Evolutionary conservation across 129 eudicot genomes (phyloP).

Genomic region (Pseudognaphalium luteoalbum): DNA sequence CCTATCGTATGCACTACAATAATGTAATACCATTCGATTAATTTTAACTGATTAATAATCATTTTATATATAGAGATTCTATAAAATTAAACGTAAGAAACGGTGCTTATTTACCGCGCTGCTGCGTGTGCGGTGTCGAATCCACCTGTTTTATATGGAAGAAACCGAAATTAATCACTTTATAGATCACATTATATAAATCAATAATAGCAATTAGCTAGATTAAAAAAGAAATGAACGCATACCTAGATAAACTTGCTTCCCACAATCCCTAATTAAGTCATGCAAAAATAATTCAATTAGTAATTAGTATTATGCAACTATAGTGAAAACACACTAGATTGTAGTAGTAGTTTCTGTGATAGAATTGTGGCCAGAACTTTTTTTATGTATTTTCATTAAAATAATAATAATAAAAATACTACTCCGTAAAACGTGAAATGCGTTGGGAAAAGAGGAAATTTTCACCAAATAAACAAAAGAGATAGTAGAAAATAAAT

Average conservation of each 20-base stretch:
- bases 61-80: background rate
- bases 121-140: constrained; percentile 95
- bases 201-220: too few species aligned
- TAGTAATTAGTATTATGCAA: background rate
- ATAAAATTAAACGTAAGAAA: background rate
- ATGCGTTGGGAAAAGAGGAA: constrained; percentile 13
- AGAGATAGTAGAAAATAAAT: background rate
- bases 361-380: background rate
- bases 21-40: background rate
- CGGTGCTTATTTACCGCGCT: constrained; percentile 59
- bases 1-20: constrained; percentile 77
- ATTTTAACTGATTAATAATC: background rate
- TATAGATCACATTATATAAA: background rate
- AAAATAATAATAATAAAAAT: background rate
- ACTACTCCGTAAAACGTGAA: constrained; percentile 8
- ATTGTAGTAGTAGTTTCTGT: background rate
- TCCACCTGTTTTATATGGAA: constrained; percentile 56
- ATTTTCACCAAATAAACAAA: background rate
- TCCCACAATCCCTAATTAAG: constrained; percentile 96
- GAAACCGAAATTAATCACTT: background rate
- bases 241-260: constrained; percentile 93
- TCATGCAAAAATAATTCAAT: constrained; percentile 22
- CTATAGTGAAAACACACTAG: background rate
- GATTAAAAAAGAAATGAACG: background rate
- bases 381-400: background rate